Percentiles rank a stretch among this genome's conserved stretches.
Conservation (phyloP, 2,329 filamentous ascomycete species). For the Tetracladium maxilliforme region DNA sequence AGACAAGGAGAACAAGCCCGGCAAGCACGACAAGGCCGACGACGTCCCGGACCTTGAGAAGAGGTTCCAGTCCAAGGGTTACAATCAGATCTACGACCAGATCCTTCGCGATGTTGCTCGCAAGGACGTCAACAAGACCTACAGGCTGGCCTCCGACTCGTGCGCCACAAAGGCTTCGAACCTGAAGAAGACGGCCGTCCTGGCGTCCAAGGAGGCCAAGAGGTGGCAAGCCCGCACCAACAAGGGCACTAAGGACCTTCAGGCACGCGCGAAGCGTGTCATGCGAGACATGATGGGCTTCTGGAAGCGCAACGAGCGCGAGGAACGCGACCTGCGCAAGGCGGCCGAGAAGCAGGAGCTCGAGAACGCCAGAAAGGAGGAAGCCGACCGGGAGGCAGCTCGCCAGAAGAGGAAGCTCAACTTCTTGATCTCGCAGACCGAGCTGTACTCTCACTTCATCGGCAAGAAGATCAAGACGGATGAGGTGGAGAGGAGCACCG, state of each 20-base stretch:
- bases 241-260: slow-evolving; percentile 95
- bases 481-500: slow-evolving; percentile 81
- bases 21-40: slow-evolving; percentile 32
- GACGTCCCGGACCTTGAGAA: slow-evolving; percentile 13
- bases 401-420: slow-evolving; percentile 98
- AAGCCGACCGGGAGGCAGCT: slow-evolving; percentile 93
- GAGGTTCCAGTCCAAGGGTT: slow-evolving; percentile 72
- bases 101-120: slow-evolving; percentile 92
- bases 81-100: slow-evolving; percentile 93
- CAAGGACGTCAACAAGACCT: slow-evolving; percentile 88
- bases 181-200: slow-evolving; percentile 88
- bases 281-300: slow-evolving; percentile 99
- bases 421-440: slow-evolving; percentile 97
- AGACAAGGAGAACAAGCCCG: slow-evolving; percentile 23
- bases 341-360: slow-evolving; percentile 91
- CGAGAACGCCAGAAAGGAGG: slow-evolving; percentile 89
- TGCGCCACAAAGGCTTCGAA: slow-evolving; percentile 85
- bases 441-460: slow-evolving; percentile 98
- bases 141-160: slow-evolving; percentile 74
- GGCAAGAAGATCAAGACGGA: slow-evolving; percentile 98
- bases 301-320: slow-evolving; percentile 97
- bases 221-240: slow-evolving; percentile 96
- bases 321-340: slow-evolving; percentile 88
- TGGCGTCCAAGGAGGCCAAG: slow-evolving; percentile 93
- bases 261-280: slow-evolving; percentile 89